phyloP scores from a whole-genome alignment of 305 asterid genomes.

The Fraxinus ornus region DNA sequence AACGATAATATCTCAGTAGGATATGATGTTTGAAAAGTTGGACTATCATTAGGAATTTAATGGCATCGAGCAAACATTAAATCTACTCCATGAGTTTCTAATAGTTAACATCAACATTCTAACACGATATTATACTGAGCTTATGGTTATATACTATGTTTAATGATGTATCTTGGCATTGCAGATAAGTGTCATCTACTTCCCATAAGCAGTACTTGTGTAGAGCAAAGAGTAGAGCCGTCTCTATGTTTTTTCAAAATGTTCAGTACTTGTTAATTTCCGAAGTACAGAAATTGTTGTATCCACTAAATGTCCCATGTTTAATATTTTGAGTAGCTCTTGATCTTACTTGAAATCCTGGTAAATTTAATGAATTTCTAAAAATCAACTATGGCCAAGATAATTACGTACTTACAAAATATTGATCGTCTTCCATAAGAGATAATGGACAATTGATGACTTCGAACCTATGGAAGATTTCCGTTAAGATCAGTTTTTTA shows the following conservation, averaged over 20 bases:
- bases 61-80: neutral
- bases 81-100: neutral
- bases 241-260: neutral
- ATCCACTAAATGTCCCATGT: neutral
- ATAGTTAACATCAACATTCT: neutral
- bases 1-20: neutral
- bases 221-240: neutral
- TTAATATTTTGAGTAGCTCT: neutral
- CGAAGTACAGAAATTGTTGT: neutral
- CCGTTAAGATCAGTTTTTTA: neutral
- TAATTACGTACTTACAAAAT: neutral
- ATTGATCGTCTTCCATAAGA: neutral
- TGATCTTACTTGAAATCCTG: neutral
- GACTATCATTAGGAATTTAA: neutral
- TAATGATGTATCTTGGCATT: neutral
- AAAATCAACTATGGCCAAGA: neutral
- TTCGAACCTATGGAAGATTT: neutral
- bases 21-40: neutral
- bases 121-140: neutral
- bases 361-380: neutral
- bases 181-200: neutral
- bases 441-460: neutral
- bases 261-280: neutral
- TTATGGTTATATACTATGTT: neutral
- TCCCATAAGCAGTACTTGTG: neutral